A percentile compares a stretch with the other conserved stretches of the same genome.
phyloP scores from a whole-genome alignment of 306 rosid genomes.

The Ormosia emarginata region DNA sequence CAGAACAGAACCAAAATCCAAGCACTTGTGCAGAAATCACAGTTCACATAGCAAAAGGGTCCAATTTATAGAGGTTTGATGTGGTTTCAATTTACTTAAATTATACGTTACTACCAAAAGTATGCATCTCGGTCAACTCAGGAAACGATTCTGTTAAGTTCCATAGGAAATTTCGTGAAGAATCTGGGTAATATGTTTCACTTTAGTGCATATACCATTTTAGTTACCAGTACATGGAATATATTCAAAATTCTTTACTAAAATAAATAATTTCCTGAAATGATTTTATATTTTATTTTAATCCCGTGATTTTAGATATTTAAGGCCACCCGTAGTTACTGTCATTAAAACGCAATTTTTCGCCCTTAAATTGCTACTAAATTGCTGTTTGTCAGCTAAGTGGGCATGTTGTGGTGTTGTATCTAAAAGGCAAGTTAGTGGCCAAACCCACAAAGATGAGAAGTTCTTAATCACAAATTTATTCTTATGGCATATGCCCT shows the following conservation, averaged over 20 bases:
- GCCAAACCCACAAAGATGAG: background rate
- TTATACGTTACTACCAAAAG: background rate
- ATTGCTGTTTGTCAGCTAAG: background rate
- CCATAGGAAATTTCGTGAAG: background rate
- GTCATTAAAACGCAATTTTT: background rate
- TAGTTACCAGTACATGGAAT: background rate
- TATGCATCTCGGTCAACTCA: background rate
- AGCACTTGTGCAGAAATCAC: conserved; percentile 17
- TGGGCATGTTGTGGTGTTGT: background rate
- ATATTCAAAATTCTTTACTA: background rate
- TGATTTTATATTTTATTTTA: too few species aligned
- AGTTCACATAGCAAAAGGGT: conserved; percentile 15
- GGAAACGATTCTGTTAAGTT: background rate
- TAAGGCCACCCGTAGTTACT: background rate
- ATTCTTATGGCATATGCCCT: background rate
- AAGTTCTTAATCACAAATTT: background rate
- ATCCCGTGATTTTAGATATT: background rate
- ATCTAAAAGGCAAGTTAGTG: background rate
- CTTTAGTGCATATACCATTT: conserved; percentile 12
- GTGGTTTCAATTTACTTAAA: background rate
- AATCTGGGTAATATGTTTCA: background rate
- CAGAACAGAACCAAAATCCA: background rate
- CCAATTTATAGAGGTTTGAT: background rate
- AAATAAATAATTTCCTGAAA: too few species aligned
- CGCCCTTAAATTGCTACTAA: background rate